phyloP scores from a whole-genome alignment of 2,329 filamentous ascomycete genomes.

The Stemphylium vesicarium region DNA sequence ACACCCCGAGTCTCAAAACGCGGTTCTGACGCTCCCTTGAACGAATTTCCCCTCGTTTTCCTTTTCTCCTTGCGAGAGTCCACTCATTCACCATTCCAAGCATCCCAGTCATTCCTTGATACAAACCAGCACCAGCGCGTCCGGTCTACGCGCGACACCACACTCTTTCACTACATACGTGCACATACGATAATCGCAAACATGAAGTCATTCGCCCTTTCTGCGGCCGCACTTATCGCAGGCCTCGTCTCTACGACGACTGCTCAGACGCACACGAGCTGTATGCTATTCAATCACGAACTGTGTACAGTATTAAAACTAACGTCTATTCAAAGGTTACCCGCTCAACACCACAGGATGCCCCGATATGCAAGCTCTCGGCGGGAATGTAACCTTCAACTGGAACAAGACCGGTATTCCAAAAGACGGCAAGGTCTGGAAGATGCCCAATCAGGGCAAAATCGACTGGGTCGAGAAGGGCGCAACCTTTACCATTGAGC shows the following conservation, averaged over 20 bases:
- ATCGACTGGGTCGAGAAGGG: slow-evolving; percentile 69
- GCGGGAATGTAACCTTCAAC: slow-evolving; percentile 60
- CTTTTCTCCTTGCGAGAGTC: slow-evolving; percentile 30
- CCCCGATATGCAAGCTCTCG: slow-evolving; percentile 73
- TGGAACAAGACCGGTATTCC: slow-evolving; percentile 59
- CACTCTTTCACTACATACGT: slow-evolving; percentile 36
- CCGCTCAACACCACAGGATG: slow-evolving; percentile 73
- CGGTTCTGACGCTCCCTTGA: slow-evolving; percentile 34
- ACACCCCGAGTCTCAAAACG: slow-evolving; percentile 34
- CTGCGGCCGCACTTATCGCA: slow-evolving; percentile 47
- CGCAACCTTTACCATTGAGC: slow-evolving; percentile 73
- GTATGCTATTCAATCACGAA: not conserved
- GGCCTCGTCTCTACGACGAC: slow-evolving; percentile 53
- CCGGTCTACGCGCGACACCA: slow-evolving; percentile 44
- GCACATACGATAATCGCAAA: slow-evolving; percentile 12
- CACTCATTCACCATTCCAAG: slow-evolving; percentile 34
- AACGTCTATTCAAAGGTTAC: slow-evolving; percentile 58
- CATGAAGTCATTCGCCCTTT: slow-evolving; percentile 45
- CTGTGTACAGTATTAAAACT: not conserved
- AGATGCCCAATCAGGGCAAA: slow-evolving; percentile 68
- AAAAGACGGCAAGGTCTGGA: slow-evolving; percentile 59
- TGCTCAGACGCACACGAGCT: slow-evolving; percentile 78
- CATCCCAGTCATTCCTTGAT: slow-evolving; percentile 33
- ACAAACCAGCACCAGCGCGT: slow-evolving; percentile 33
- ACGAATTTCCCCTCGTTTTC: slow-evolving; percentile 19